Conservation (phyloP, 2,329 filamentous ascomycete species). For the Epicoccum nigrum region DNA sequence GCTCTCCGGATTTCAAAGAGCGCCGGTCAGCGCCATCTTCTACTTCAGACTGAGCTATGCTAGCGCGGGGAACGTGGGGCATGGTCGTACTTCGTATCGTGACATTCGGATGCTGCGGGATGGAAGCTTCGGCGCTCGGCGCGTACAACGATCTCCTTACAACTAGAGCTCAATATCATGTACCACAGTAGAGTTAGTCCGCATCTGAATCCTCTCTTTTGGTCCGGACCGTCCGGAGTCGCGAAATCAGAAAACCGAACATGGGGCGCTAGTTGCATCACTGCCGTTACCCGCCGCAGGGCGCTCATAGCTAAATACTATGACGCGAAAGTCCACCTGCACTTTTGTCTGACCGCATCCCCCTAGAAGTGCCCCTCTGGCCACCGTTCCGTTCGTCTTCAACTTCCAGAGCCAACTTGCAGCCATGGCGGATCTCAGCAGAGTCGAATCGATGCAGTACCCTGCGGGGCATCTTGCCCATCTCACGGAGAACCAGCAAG, state of each 20-base stretch:
- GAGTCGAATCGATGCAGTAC: conserved; percentile 60
- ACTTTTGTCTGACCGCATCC: conserved; percentile 20
- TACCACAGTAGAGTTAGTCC: background rate
- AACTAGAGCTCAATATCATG: background rate
- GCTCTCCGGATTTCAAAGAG: too few relatives aligned
- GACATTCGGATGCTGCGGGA: conserved; percentile 2
- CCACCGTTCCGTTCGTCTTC: background rate
- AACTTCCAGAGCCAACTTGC: background rate
- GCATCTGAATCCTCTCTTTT: conserved; percentile 8
- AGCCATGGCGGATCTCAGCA: conserved; percentile 44
- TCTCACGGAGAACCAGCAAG: conserved; percentile 71
- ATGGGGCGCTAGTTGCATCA: conserved; percentile 30
- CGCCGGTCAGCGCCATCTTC: too few relatives aligned
- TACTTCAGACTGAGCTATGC: background rate
- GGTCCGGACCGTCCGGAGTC: conserved; percentile 24
- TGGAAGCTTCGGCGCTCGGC: background rate
- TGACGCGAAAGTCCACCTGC: conserved; percentile 31
- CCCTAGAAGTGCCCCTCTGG: conserved; percentile 5
- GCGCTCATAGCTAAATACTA: conserved; percentile 22
- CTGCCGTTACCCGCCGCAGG: conserved; percentile 36
- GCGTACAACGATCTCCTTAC: background rate
- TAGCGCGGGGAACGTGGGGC: background rate
- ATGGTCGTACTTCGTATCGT: background rate
- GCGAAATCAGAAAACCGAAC: conserved; percentile 19
- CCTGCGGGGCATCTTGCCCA: conserved; percentile 82